These are phyloP conservation scores for Verticillium isaacii DNA, from an alignment of 2,329 filamentous ascomycete species.

Conservation along the genomic window DNA sequence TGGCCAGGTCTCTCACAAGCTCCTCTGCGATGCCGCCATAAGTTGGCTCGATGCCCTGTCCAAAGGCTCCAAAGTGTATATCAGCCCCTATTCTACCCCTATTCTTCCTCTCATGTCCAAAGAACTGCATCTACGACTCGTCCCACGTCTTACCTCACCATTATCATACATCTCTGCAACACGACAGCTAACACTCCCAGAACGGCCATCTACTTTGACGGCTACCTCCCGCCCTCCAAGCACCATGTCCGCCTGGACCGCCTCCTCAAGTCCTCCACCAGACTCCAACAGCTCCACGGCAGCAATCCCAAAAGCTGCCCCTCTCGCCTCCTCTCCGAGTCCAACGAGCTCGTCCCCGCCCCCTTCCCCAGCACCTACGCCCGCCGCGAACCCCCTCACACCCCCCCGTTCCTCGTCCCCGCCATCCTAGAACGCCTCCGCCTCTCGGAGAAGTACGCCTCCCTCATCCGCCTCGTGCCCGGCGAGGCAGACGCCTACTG, in stretches of 20 bases:
- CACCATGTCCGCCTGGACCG: conserved; percentile 55
- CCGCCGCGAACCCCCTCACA: conserved; percentile 29
- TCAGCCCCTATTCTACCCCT: conserved; percentile 10
- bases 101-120: neutral
- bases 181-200: conserved; percentile 29
- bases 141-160: neutral
- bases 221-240: conserved; percentile 68
- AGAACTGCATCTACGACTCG: neutral
- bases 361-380: conserved; percentile 19
- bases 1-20: conserved; percentile 56
- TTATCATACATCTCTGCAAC: conserved; percentile 6
- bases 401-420: conserved; percentile 68
- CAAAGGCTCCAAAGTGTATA: conserved; percentile 58
- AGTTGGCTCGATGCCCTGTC: conserved; percentile 58
- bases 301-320: conserved; percentile 21
- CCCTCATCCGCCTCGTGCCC: conserved; percentile 56
- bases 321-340: conserved; percentile 12
- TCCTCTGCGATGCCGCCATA: conserved; percentile 55
- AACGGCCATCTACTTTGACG: conserved; percentile 78
- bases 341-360: conserved; percentile 4
- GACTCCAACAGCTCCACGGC: conserved; percentile 44
- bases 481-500: conserved; percentile 85
- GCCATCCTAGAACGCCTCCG: conserved; percentile 67
- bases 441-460: conserved; percentile 33
- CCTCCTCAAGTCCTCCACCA: conserved; percentile 50